Evolutionary conservation across 2,329 filamentous ascomycete genomes (phyloP), one percentile per base, ranked within the genome.

Genomic region (Fusarium gaditjirri): DNA sequence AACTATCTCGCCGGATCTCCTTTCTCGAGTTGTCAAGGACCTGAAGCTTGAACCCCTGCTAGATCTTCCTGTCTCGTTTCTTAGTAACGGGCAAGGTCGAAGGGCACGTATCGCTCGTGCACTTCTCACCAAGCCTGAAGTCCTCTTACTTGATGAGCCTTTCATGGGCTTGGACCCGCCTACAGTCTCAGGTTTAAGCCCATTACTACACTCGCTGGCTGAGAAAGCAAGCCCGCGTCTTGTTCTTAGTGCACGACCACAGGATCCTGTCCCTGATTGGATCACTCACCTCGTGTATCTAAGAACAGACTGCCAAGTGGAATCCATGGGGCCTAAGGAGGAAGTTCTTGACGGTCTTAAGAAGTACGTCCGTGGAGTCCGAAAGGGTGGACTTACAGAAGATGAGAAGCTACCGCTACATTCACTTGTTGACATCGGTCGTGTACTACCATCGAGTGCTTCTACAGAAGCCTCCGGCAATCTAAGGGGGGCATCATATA

Each of bases 151-250:
- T 5, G 96, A 99, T 81, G 95, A 97, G 76, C 95, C 96, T 2
- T 98, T 98, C 78, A 97, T 98, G 93, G 95, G 96, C 0, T 85
- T 99, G 21, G 96, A 98, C 80, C 96, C 95, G 19, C 91, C 91
- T 10, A 97, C 94, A 0, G 88, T 93, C 17, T 86, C 88, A 17
- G 88, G 88, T 3, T 83, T 98, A 73, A 95, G 93, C 43, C 86
- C 87, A 1, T 84, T 98, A 50, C 84, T 98, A 27, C 84, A 89
- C 71, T 86, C 86, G 1, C 83, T 98, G 61, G 93, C 94, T 0
- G 86, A 88, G 65, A 87, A 86, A 53, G 88, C 88, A 19, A 86
- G 85, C 11, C 95, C 94, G 1, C 87, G 94, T 36, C 84, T 98
- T 29, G 85, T 98, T 5, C 82, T 98, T 41, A 92, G 91, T 46